These are phyloP conservation scores for Dactylellina sp. DNA, from an alignment of 2,329 filamentous ascomycete species.

Conservation along the genomic window DNA sequence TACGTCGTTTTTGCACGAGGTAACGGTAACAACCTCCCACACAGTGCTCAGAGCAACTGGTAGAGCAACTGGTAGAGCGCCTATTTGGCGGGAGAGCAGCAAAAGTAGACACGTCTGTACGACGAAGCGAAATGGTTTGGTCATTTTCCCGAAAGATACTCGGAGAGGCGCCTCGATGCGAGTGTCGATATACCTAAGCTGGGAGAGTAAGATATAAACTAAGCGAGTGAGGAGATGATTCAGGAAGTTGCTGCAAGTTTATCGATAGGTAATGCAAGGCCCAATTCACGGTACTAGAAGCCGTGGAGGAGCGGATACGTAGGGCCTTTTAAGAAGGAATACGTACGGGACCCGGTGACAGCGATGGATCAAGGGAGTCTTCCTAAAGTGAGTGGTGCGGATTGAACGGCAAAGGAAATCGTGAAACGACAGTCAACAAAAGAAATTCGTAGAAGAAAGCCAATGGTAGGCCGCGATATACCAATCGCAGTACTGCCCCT, in stretches of 20 bases:
- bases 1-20: slow-evolving; percentile 15
- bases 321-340: slow-evolving; percentile 4
- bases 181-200: not conserved
- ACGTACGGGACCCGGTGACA: too few relatives aligned
- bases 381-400: slow-evolving; percentile 19
- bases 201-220: slow-evolving; percentile 3
- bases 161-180: not conserved
- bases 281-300: not conserved
- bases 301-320: slow-evolving; percentile 11
- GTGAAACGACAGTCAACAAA: slow-evolving; percentile 40
- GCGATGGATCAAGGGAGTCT: too few relatives aligned
- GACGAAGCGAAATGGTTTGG: slow-evolving; percentile 20
- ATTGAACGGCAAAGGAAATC: slow-evolving; percentile 8
- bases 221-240: too few relatives aligned
- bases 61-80: slow-evolving; percentile 13
- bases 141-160: slow-evolving; percentile 29
- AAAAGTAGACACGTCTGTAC: slow-evolving; percentile 32
- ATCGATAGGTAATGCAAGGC: slow-evolving; percentile 26
- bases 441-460: slow-evolving; percentile 53
- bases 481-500: slow-evolving; percentile 50
- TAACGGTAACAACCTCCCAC: slow-evolving; percentile 45
- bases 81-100: slow-evolving; percentile 18
- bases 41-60: slow-evolving; percentile 36
- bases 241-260: slow-evolving; percentile 4
- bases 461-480: slow-evolving; percentile 32